phyloP scores from a whole-genome alignment of 2,329 filamentous ascomycete species.

The Waltergamsia citrina region DNA sequence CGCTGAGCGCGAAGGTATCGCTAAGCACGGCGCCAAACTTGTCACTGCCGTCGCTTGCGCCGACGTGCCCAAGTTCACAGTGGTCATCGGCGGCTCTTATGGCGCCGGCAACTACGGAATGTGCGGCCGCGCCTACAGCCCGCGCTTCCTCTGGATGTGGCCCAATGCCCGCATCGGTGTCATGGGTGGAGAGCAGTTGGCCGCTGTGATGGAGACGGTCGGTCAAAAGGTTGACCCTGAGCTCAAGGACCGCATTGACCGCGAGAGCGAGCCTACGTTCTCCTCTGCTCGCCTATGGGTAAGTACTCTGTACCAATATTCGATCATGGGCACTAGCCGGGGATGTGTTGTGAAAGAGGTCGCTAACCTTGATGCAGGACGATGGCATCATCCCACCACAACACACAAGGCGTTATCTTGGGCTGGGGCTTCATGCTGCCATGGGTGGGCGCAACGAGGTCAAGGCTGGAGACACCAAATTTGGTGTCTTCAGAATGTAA shows the following conservation, averaged over 20 bases:
- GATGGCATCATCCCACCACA: slow-evolving; percentile 73
- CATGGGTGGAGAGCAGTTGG: slow-evolving; percentile 91
- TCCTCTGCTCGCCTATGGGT: slow-evolving; percentile 86
- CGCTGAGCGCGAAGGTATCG: slow-evolving; percentile 89
- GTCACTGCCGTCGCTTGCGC: slow-evolving; percentile 93
- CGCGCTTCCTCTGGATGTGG: slow-evolving; percentile 92
- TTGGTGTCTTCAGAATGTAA: slow-evolving; percentile 79
- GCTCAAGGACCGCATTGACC: slow-evolving; percentile 76
- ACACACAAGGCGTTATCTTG: slow-evolving; percentile 64
- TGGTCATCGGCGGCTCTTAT: slow-evolving; percentile 87
- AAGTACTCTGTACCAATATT: slow-evolving; percentile 16
- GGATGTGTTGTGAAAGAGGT: background rate
- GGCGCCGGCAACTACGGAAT: slow-evolving; percentile 98
- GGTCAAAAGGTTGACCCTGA: slow-evolving; percentile 74
- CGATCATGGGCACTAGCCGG: background rate
- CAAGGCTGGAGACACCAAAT: slow-evolving; percentile 54
- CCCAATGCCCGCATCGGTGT: slow-evolving; percentile 93
- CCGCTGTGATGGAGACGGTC: slow-evolving; percentile 89
- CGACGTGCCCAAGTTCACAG: slow-evolving; percentile 91
- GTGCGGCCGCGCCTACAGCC: slow-evolving; percentile 91
- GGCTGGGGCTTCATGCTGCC: slow-evolving; percentile 62
- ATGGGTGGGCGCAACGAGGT: slow-evolving; percentile 57
- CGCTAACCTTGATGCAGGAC: slow-evolving; percentile 36
- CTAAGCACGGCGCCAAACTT: slow-evolving; percentile 95
- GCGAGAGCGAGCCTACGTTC: slow-evolving; percentile 81